A percentile compares a stretch with the other conserved stretches of the same genome.
Conservation (phyloP, 306 rosid species). For the Rosa persica region DNA sequence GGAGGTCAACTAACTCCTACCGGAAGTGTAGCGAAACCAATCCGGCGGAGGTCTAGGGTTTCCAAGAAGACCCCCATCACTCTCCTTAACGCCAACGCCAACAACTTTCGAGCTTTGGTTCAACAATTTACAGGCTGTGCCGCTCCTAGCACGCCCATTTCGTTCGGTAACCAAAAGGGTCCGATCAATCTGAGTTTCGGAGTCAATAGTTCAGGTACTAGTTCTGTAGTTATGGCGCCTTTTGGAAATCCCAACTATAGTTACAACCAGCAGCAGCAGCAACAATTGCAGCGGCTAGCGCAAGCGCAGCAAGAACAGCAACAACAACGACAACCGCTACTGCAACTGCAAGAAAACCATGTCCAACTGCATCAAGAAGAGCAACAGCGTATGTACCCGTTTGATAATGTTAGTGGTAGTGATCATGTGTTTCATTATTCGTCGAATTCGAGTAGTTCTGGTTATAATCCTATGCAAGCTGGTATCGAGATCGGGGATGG, state of each 20-base stretch:
- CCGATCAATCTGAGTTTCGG: constrained; percentile 71
- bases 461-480: background rate
- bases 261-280: constrained; percentile 21
- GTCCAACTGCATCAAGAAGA: constrained; percentile 5
- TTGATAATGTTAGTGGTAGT: background rate
- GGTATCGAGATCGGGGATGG: constrained; percentile 8
- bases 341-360: constrained; percentile 1
- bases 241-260: constrained; percentile 4
- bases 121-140: constrained; percentile 86
- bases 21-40: constrained; percentile 39
- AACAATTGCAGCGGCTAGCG: constrained; percentile 23
- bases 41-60: constrained; percentile 58
- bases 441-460: constrained; percentile 1
- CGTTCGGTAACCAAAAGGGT: constrained; percentile 54
- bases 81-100: constrained; percentile 64
- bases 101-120: constrained; percentile 71
- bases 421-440: constrained; percentile 16
- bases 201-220: constrained; percentile 22
- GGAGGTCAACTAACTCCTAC: constrained; percentile 31
- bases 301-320: constrained; percentile 23
- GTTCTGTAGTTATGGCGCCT: constrained; percentile 8
- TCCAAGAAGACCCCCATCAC: constrained; percentile 69
- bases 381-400: constrained; percentile 19
- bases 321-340: constrained; percentile 1
- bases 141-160: constrained; percentile 23